A percentile compares a stretch with the other conserved stretches of the same genome.
Evolutionary conservation across 2,329 filamentous ascomycete genomes (phyloP).

Genomic region (Colletotrichum sp.): DNA sequence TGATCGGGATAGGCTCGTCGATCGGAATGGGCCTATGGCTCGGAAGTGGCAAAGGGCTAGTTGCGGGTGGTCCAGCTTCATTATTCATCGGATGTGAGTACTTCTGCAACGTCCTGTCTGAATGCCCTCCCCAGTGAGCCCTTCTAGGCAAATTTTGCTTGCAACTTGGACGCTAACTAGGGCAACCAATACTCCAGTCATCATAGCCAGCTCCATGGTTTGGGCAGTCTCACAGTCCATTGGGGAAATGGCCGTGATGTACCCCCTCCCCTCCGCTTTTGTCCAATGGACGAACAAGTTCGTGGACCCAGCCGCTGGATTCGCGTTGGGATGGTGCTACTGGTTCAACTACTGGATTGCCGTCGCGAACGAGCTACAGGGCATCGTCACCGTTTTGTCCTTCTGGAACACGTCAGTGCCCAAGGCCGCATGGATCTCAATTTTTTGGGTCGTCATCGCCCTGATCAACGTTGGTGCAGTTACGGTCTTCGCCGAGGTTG

Average conservation of each 20-base stretch:
- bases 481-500: constrained; percentile 47
- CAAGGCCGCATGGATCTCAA: constrained; percentile 43
- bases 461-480: constrained; percentile 45
- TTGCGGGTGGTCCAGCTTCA: constrained; percentile 43
- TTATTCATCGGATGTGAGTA: constrained; percentile 45
- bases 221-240: constrained; percentile 49
- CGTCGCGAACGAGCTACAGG: constrained; percentile 47
- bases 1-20: constrained; percentile 52
- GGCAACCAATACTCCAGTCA: neutral
- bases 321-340: constrained; percentile 52
- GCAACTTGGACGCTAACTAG: too few relatives aligned
- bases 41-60: constrained; percentile 44
- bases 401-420: constrained; percentile 49
- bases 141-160: too few relatives aligned
- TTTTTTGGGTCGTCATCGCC: constrained; percentile 44
- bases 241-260: constrained; percentile 51
- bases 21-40: constrained; percentile 54
- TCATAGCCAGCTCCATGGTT: constrained; percentile 48
- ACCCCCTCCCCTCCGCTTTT: constrained; percentile 49
- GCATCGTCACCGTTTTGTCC: constrained; percentile 42
- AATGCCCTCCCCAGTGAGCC: constrained; percentile 14
- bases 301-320: constrained; percentile 43
- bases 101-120: neutral
- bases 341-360: constrained; percentile 49
- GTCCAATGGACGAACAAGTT: constrained; percentile 53